A percentile compares a stretch with the other conserved stretches of the same genome.
Conservation (phyloP, 2,329 filamentous ascomycete species). For the Ophiosphaerella korrae region DNA sequence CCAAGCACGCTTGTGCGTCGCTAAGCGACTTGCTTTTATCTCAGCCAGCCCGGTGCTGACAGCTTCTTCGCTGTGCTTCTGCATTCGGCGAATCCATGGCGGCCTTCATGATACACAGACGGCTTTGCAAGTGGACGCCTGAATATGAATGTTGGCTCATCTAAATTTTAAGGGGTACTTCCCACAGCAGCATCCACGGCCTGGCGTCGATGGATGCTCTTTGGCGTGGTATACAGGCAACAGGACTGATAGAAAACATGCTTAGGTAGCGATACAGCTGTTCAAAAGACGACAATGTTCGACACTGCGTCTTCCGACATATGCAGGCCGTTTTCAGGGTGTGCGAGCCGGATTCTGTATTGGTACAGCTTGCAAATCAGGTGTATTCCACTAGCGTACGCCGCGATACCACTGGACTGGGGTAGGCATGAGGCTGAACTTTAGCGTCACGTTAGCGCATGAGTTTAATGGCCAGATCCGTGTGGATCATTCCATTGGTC, state of each 20-base stretch:
- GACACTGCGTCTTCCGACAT: no score
- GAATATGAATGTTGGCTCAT: neutral
- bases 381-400: slow-evolving; percentile 13
- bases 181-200: no score
- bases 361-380: slow-evolving; percentile 6
- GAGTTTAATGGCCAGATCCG: slow-evolving; percentile 2
- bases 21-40: slow-evolving; percentile 17
- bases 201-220: neutral
- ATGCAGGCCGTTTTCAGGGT: no score
- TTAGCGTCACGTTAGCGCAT: neutral
- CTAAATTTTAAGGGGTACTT: neutral
- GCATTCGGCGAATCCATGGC: slow-evolving; percentile 2
- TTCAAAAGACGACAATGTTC: no score
- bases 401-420: slow-evolving; percentile 6
- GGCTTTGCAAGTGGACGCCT: neutral
- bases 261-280: no score
- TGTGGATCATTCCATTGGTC: neutral
- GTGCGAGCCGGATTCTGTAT: neutral
- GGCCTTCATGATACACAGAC: slow-evolving; percentile 1
- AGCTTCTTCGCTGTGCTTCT: slow-evolving; percentile 7
- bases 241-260: no score
- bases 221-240: no score
- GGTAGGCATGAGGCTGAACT: slow-evolving; percentile 14
- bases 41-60: slow-evolving; percentile 13
- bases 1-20: slow-evolving; percentile 10